A percentile compares a stretch with the other conserved stretches of the same genome.
Evolutionary conservation across 495 filamentous ascomycete species (phyloP).

Genomic region (Aspergillus ostianus): DNA sequence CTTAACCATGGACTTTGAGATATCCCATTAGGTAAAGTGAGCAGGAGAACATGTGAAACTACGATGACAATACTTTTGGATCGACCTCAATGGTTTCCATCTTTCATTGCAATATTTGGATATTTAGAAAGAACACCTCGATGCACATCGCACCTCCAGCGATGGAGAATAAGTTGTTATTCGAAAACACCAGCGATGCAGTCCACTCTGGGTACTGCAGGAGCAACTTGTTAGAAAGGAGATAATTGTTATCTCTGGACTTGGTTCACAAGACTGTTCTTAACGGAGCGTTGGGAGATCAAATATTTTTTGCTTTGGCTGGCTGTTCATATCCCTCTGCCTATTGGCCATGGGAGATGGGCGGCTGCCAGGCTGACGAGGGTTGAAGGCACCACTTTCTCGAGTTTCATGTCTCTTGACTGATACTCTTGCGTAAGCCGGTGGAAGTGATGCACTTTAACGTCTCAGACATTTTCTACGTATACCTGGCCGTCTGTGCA

Average conservation of each 20-base stretch:
- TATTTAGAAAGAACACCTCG: no score
- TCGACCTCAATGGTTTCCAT: background rate
- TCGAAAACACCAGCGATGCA: slow-evolving; percentile 59
- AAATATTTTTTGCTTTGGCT: slow-evolving; percentile 29
- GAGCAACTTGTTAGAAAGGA: slow-evolving; percentile 53
- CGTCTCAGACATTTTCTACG: slow-evolving; percentile 54
- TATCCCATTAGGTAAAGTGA: background rate
- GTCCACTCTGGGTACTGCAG: slow-evolving; percentile 64
- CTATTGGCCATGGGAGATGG: slow-evolving; percentile 18
- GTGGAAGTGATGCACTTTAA: slow-evolving; percentile 74
- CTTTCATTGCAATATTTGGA: background rate
- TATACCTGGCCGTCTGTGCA: background rate
- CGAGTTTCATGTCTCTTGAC: slow-evolving; percentile 25
- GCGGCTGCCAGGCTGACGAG: slow-evolving; percentile 41
- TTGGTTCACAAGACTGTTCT: slow-evolving; percentile 48
- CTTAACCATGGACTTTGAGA: background rate
- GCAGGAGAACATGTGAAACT: background rate
- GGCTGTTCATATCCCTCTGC: slow-evolving; percentile 29
- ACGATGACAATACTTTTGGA: background rate
- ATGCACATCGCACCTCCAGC: background rate
- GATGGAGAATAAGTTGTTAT: background rate
- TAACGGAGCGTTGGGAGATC: slow-evolving; percentile 79
- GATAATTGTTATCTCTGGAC: slow-evolving; percentile 25
- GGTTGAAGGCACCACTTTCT: slow-evolving; percentile 65
- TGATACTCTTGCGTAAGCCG: slow-evolving; percentile 41